phyloP scores from a whole-genome alignment of 2,329 filamentous ascomycete genomes.

The Sporothrix euskadiensis region DNA sequence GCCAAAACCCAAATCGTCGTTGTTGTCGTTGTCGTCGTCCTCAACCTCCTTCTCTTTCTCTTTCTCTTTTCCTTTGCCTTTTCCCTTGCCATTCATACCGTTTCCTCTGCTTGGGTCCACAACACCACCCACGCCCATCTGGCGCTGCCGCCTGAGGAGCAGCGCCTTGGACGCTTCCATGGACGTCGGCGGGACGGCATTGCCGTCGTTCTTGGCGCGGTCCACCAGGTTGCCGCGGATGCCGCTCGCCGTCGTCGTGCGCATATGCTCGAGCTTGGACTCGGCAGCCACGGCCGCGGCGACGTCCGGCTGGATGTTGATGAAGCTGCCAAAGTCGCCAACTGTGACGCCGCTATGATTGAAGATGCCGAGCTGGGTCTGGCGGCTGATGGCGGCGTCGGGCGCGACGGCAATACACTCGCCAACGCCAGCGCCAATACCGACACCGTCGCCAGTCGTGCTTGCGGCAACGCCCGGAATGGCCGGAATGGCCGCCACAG shows the following conservation, averaged over 20 bases:
- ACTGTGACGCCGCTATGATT: slow-evolving; percentile 24
- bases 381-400: background rate
- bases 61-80: background rate
- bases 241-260: slow-evolving; percentile 5
- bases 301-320: slow-evolving; percentile 31
- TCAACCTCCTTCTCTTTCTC: background rate
- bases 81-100: background rate
- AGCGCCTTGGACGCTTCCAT: background rate
- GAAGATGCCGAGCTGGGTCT: slow-evolving; percentile 27
- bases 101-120: background rate
- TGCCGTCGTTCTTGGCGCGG: background rate
- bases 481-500: background rate
- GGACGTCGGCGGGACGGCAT: slow-evolving; percentile 10
- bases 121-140: background rate
- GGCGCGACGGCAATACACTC: background rate
- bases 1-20: background rate
- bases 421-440: too few species aligned
- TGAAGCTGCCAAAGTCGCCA: slow-evolving; percentile 31
- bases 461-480: too few species aligned
- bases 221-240: background rate
- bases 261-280: background rate
- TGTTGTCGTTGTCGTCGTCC: too few species aligned
- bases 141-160: background rate
- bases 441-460: background rate
- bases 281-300: background rate